phyloP scores from a whole-genome alignment of 352 stramenopile species.

The Pythium scleroteichum region DNA sequence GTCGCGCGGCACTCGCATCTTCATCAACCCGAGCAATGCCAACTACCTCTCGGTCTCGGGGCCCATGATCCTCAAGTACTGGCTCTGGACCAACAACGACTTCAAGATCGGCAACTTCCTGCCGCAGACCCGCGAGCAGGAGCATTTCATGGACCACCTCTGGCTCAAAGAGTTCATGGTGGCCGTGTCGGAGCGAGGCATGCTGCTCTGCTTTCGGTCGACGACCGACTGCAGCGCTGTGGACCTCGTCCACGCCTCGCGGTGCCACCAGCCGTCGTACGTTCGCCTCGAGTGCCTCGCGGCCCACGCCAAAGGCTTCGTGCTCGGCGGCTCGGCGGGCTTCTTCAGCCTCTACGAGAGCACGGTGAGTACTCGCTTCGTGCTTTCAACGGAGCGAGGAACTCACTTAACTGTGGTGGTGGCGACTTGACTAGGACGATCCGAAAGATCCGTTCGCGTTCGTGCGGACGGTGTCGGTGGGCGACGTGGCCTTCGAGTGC shows the following conservation, averaged over 20 bases:
- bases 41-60: conserved; percentile 80
- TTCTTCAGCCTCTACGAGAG: conserved; percentile 81
- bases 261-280: conserved; percentile 65
- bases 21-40: conserved; percentile 64
- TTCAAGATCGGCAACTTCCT: conserved; percentile 83
- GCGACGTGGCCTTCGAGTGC: conserved; percentile 76
- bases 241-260: conserved; percentile 67
- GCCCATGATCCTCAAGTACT: conserved; percentile 76
- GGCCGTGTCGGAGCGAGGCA: conserved; percentile 61
- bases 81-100: conserved; percentile 74
- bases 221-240: conserved; percentile 48
- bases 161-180: conserved; percentile 79
- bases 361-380: conserved; percentile 38
- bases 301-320: conserved; percentile 68
- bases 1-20: conserved; percentile 61
- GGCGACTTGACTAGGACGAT: conserved; percentile 47
- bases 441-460: conserved; percentile 78
- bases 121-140: conserved; percentile 69
- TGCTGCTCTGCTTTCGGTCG: conserved; percentile 65
- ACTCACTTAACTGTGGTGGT: no score
- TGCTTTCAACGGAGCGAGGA: neutral
- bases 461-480: conserved; percentile 65
- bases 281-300: conserved; percentile 74
- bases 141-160: conserved; percentile 82
- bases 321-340: conserved; percentile 63